Evolutionary conservation across 352 stramenopile species (phyloP).

Genomic region (Phytophthora agathidicida): DNA sequence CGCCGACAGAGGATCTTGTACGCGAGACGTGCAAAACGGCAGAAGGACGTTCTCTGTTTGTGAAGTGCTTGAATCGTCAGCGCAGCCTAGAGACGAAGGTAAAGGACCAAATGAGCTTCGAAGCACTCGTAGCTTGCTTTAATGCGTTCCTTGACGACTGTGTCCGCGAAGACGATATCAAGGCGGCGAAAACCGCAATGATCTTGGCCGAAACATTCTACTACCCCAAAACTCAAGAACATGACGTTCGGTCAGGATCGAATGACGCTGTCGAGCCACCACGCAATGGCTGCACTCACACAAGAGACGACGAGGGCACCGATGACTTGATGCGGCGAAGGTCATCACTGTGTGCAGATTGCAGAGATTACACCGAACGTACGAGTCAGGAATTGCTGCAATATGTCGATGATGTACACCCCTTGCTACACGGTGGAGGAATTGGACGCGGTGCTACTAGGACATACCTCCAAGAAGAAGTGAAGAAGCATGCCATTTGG

Average conservation of each 20-base stretch:
- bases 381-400: slow-evolving; percentile 44
- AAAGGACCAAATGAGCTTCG: slow-evolving; percentile 62
- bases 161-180: slow-evolving; percentile 79
- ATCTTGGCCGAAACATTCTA: slow-evolving; percentile 90
- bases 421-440: slow-evolving; percentile 39
- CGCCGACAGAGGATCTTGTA: slow-evolving; percentile 24
- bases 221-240: slow-evolving; percentile 21
- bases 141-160: slow-evolving; percentile 78
- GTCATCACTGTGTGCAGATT: slow-evolving; percentile 27
- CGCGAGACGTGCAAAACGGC: slow-evolving; percentile 36
- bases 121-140: slow-evolving; percentile 69
- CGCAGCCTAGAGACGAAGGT: slow-evolving; percentile 82
- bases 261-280: neutral
- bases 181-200: slow-evolving; percentile 88
- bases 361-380: slow-evolving; percentile 33
- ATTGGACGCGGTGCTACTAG: slow-evolving; percentile 57
- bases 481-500: slow-evolving; percentile 89
- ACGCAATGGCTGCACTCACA: slow-evolving; percentile 13
- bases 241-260: slow-evolving; percentile 2
- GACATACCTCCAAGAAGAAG: slow-evolving; percentile 81
- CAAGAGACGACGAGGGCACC: slow-evolving; percentile 3
- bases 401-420: slow-evolving; percentile 35
- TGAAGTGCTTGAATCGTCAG: slow-evolving; percentile 84
- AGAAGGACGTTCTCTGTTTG: slow-evolving; percentile 72
- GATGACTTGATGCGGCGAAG: slow-evolving; percentile 14